Evolutionary conservation across 2,329 filamentous ascomycete genomes (phyloP).

Genomic region (Neonectria coccinea): DNA sequence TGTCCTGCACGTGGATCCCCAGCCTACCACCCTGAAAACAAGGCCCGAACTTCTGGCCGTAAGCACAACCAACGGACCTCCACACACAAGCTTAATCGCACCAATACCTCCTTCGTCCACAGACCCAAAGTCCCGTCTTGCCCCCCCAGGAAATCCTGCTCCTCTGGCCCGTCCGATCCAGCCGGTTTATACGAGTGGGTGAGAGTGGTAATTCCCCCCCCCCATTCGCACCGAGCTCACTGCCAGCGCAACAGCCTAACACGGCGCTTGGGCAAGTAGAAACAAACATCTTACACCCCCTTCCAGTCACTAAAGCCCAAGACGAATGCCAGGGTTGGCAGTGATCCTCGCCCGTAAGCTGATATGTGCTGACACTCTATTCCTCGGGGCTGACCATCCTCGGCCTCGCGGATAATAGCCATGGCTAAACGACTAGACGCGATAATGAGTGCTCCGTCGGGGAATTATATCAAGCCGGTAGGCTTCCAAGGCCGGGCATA

Average conservation of each 20-base stretch:
- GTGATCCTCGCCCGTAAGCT: slow-evolving; percentile 22
- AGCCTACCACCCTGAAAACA: not conserved
- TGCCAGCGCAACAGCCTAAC: not conserved
- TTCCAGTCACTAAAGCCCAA: not conserved
- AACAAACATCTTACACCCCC: not conserved
- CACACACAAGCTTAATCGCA: not conserved
- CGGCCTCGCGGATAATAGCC: not conserved
- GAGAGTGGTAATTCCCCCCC: not conserved
- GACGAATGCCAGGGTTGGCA: not conserved
- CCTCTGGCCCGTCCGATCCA: not conserved
- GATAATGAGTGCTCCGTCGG: not conserved
- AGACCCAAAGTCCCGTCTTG: not conserved
- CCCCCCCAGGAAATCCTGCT: not conserved
- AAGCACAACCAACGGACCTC: not conserved
- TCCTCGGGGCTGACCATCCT: not conserved
- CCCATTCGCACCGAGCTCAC: not conserved
- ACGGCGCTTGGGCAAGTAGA: no score
- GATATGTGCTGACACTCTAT: slow-evolving; percentile 14
- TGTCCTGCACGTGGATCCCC: not conserved
- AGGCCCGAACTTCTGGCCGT: not conserved
- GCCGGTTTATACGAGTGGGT: not conserved
- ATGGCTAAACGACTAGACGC: not conserved
- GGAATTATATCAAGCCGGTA: not conserved
- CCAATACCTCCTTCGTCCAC: not conserved
- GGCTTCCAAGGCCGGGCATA: not conserved